phyloP scores from a whole-genome alignment of 164 flowering plant species.

The Vitis rotundifolia region DNA sequence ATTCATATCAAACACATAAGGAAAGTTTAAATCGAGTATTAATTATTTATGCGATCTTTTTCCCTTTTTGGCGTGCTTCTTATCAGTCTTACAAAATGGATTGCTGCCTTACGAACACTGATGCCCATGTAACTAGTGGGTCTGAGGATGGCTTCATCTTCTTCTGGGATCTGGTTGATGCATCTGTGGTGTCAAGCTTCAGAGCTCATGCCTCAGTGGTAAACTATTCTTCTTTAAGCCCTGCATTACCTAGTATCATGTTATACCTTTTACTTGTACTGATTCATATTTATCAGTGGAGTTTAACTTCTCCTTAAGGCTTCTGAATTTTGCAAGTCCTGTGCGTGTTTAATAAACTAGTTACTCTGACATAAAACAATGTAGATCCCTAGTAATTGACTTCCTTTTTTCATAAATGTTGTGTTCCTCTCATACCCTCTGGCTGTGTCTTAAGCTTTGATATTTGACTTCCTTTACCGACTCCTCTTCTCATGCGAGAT shows the following conservation, averaged over 20 bases:
- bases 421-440: too few species aligned
- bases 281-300: background rate
- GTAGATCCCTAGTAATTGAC: too few species aligned
- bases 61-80: background rate
- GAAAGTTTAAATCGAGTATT: background rate
- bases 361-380: too few species aligned
- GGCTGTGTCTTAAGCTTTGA: too few species aligned
- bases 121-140: constrained; percentile 88
- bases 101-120: constrained; percentile 87
- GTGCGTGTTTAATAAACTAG: too few species aligned
- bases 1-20: background rate
- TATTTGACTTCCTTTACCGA: too few species aligned
- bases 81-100: constrained; percentile 92
- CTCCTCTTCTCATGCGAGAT: too few species aligned
- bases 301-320: background rate
- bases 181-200: constrained; percentile 73
- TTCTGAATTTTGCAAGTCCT: background rate
- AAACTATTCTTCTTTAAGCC: constrained; percentile 11
- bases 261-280: background rate
- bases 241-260: background rate
- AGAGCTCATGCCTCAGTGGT: constrained; percentile 94
- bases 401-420: too few species aligned
- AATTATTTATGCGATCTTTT: background rate
- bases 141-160: constrained; percentile 91
- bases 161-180: constrained; percentile 99